These are phyloP conservation scores for Amaranthus tricolor DNA, from an alignment of 179 eudicot species.

Conservation along the genomic window DNA sequence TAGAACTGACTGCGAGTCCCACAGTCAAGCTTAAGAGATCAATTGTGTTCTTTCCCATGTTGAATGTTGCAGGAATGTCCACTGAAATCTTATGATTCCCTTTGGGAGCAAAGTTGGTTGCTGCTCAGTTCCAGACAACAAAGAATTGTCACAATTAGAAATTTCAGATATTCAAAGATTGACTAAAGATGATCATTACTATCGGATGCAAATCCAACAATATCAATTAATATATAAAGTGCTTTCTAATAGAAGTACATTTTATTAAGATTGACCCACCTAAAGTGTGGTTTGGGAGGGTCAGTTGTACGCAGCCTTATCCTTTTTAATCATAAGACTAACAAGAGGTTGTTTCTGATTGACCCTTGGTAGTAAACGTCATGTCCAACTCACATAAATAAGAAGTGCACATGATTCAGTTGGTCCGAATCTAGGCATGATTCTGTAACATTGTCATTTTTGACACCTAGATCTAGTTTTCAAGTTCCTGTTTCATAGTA, in stretches of 20 bases:
- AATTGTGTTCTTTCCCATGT: constrained; percentile 53
- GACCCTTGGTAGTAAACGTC: no score
- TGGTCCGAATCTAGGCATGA: not conserved
- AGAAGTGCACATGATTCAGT: no score
- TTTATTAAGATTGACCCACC: not conserved
- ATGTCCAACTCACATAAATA: no score
- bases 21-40: constrained; percentile 95
- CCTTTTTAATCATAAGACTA: no score
- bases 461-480: not conserved
- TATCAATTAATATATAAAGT: not conserved
- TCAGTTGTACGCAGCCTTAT: no score
- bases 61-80: constrained; percentile 54
- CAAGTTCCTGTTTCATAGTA: not conserved
- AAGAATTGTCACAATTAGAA: not conserved
- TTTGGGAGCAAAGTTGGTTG: constrained; percentile 36
- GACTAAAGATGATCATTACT: not conserved
- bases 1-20: constrained; percentile 73
- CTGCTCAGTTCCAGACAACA: constrained; percentile 24
- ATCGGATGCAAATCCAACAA: not conserved
- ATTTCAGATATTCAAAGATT: not conserved
- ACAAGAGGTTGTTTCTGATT: no score
- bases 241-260: not conserved
- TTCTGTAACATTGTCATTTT: not conserved
- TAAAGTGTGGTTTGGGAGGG: no score
- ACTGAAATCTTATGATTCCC: constrained; percentile 43